Base-by-base conservation (phyloP, 768 basidiomycete genomes). In the Xanthoconium purpureum region DNA sequence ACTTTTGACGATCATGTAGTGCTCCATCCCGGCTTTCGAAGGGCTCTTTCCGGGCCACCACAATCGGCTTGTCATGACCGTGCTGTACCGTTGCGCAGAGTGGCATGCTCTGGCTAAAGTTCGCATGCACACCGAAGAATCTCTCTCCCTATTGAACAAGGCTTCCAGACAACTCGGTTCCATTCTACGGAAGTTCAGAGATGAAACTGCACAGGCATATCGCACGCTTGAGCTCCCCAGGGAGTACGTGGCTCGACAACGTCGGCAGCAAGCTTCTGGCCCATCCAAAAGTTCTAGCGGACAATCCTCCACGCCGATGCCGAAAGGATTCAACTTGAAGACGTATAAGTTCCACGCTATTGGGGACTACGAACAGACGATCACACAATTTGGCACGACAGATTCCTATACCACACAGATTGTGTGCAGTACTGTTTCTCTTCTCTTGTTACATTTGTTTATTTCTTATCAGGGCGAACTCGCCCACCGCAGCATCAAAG, bases 401-500 rank as follows among this genome's bases (percentile, higher is more conserved):
- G 30, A 46, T 32, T 57, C 48, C 9, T 60, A 57, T 7, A 57
- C 49, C 0, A 61, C 49, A 5, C 54, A 61, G 5, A 55, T 40
- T 1, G 50, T 61, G 13, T 4, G 36, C 48, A 14, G 4, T 11
- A 9, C 15, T 24, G 6, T 44, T 29, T 28, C 12, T 17, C 2
- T 24, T 24, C 24, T 24, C 24, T 24, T 24, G 2, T 24, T 24
- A 12, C 33, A 24, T 2, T 1, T 32, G 1, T 47, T 8, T 14
- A 29, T 7, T n/a, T 45, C 13, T 7, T n/a, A 6, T 9, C n/a
- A 78, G 77, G 70, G 74, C 14, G 77, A 78, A 62, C 66, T 71
- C 0, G 68, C 74, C 30, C 77, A 80, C 50, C 52, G 63, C 0
- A 45, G 30, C 0, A 58, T 77, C 20, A 80, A 82, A 57, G 57